Evolutionary conservation across 2,329 filamentous ascomycete species (phyloP).

Genomic region (Exophiala viscosa): DNA sequence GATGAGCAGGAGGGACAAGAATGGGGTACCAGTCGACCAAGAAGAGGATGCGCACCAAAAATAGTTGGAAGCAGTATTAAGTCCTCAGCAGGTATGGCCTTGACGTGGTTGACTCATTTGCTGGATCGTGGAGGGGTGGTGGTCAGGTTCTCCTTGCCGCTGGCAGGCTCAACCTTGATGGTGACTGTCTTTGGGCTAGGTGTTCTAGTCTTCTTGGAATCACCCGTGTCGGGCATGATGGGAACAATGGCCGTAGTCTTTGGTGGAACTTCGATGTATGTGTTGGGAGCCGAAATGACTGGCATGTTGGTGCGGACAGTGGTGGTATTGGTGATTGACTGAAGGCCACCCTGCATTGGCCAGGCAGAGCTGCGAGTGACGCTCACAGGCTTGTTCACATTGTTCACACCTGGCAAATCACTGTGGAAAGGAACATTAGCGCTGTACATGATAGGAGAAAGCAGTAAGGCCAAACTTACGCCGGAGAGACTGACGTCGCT

Average conservation of each 20-base stretch:
- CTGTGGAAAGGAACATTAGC: slow-evolving; percentile 31
- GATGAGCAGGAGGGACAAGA: slow-evolving; percentile 23
- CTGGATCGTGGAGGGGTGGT: slow-evolving; percentile 31
- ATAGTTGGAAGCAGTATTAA: slow-evolving; percentile 11
- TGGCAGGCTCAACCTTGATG: slow-evolving; percentile 36
- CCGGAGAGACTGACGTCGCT: slow-evolving; percentile 47
- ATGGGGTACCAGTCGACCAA: slow-evolving; percentile 18
- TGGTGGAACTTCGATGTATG: slow-evolving; percentile 34
- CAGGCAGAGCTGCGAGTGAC: slow-evolving; percentile 35
- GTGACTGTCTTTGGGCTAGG: slow-evolving; percentile 42
- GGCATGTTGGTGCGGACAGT: slow-evolving; percentile 21
- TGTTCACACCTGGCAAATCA: slow-evolving; percentile 40
- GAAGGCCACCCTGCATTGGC: slow-evolving; percentile 37
- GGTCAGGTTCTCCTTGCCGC: slow-evolving; percentile 38
- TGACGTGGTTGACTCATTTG: slow-evolving; percentile 24
- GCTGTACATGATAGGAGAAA: neutral
- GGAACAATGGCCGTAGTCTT: slow-evolving; percentile 35
- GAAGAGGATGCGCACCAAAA: slow-evolving; percentile 20
- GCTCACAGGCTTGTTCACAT: slow-evolving; percentile 38
- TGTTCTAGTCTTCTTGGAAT: slow-evolving; percentile 32
- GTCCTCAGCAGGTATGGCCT: slow-evolving; percentile 9
- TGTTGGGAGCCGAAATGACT: slow-evolving; percentile 27
- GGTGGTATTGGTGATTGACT: slow-evolving; percentile 40
- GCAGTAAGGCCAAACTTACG: slow-evolving; percentile 36
- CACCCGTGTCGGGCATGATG: slow-evolving; percentile 29